phyloP scores from a whole-genome alignment of 129 eudicot genomes.

The Scalesia atractyloides region DNA sequence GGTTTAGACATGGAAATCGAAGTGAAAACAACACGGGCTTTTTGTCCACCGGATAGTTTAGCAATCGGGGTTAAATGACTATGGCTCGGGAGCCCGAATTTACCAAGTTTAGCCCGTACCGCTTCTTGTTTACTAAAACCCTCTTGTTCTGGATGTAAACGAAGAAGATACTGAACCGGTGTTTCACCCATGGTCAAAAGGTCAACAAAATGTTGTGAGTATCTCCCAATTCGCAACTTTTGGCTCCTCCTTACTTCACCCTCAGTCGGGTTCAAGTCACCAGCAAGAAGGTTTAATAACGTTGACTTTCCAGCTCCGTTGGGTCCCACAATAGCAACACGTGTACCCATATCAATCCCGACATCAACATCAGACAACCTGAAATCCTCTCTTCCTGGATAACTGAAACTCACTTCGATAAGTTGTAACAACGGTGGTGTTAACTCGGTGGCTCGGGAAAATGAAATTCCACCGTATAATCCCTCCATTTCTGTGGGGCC shows the following conservation, averaged over 20 bases:
- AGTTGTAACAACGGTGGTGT: constrained; percentile 8
- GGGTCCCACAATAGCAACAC: constrained; percentile 13
- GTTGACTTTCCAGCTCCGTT: constrained; percentile 16
- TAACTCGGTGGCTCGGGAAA: constrained; percentile 15
- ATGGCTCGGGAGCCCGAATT: constrained; percentile 6
- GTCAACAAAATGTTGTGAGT: constrained; percentile 13
- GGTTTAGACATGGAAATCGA: constrained; percentile 7
- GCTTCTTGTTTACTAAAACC: constrained; percentile 16
- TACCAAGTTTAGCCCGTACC: constrained; percentile 11
- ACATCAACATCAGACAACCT: constrained; percentile 8
- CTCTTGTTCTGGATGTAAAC: constrained; percentile 7
- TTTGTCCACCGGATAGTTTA: constrained; percentile 14
- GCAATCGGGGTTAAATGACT: constrained; percentile 9
- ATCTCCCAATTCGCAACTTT: constrained; percentile 9
- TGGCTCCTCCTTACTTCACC: constrained; percentile 20
- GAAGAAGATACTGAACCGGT: constrained; percentile 12
- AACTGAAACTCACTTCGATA: constrained; percentile 13
- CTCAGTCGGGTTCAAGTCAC: neutral
- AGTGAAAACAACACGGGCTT: constrained; percentile 16
- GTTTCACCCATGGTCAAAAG: constrained; percentile 7
- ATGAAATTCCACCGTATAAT: constrained; percentile 9
- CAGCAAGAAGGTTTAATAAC: constrained; percentile 9
- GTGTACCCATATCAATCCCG: constrained; percentile 15
- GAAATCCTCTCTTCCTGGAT: constrained; percentile 15
- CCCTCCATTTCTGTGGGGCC: constrained; percentile 13